phyloP scores from a whole-genome alignment of 495 filamentous ascomycete genomes.

The Chaetomium cochliodes region DNA sequence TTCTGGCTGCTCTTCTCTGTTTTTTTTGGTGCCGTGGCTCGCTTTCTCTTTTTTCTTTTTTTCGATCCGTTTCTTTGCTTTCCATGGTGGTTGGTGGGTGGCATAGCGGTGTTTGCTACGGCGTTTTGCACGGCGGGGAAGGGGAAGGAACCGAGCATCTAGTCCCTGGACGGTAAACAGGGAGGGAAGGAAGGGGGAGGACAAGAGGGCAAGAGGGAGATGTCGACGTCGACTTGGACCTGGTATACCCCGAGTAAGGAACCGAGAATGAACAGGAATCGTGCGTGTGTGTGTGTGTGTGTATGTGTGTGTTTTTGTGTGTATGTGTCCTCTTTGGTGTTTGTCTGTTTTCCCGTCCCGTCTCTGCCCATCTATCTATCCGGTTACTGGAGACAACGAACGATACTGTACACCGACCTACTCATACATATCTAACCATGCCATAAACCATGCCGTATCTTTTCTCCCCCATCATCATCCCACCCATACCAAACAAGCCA shows the following conservation, averaged over 20 bases:
- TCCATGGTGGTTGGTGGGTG: background rate
- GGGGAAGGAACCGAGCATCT: background rate
- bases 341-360: background rate
- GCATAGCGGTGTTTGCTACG: constrained; percentile 8
- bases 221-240: background rate
- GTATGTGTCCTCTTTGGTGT: background rate
- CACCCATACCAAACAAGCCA: background rate
- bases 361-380: background rate
- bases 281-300: constrained; percentile 1
- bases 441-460: background rate
- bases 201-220: too few species aligned
- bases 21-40: background rate
- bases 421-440: background rate
- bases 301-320: background rate
- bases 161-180: background rate
- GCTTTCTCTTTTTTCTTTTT: background rate
- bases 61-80: background rate
- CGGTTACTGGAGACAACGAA: background rate
- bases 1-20: background rate
- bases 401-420: background rate
- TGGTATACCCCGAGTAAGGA: constrained; percentile 11
- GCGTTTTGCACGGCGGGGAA: constrained; percentile 1
- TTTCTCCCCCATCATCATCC: background rate
- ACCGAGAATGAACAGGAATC: constrained; percentile 5
- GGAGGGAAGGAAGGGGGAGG: background rate